A percentile compares a stretch with the other conserved stretches of the same genome.
These are phyloP conservation scores for Linnemannia exigua DNA, from an alignment of 192 early-diverging fungal genomes.

Conservation along the genomic window DNA sequence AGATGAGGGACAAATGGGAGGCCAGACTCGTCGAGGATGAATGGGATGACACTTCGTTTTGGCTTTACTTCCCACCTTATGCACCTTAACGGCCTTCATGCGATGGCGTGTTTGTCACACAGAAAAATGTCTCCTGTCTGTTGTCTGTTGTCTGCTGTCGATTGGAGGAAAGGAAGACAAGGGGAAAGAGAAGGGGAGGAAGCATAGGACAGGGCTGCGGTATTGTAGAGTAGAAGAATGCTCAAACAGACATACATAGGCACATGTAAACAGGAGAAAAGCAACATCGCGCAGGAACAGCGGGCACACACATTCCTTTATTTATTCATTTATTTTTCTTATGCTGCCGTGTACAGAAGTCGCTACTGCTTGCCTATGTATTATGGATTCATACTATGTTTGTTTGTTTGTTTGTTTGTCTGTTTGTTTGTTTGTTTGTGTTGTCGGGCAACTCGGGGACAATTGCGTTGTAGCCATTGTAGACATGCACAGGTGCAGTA, in stretches of 20 bases:
- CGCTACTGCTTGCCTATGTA: too few species aligned
- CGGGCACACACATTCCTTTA: constrained; percentile 1
- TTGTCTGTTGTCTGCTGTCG: background rate
- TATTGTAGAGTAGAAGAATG: background rate
- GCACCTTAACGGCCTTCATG: constrained; percentile 1
- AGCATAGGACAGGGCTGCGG: background rate
- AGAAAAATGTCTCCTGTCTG: background rate
- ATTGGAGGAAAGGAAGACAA: background rate
- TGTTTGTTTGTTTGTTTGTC: background rate
- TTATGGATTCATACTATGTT: too few species aligned
- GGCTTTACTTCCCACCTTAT: background rate
- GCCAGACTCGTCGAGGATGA: background rate
- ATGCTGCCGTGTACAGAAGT: too few species aligned
- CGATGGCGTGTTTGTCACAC: constrained; percentile 4
- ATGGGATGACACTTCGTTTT: background rate
- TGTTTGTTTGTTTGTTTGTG: background rate
- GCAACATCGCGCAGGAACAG: too few species aligned
- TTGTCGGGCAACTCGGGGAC: background rate
- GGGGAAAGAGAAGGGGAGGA: background rate
- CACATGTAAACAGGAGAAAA: background rate
- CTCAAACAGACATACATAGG: background rate
- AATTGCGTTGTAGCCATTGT: background rate
- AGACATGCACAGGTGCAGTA: background rate
- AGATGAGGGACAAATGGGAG: background rate
- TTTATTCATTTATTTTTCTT: background rate